Percentiles rank a stretch among this genome's conserved stretches.
phyloP scores from a whole-genome alignment of 352 stramenopile genomes.

The Globisporangium takayamanum region DNA sequence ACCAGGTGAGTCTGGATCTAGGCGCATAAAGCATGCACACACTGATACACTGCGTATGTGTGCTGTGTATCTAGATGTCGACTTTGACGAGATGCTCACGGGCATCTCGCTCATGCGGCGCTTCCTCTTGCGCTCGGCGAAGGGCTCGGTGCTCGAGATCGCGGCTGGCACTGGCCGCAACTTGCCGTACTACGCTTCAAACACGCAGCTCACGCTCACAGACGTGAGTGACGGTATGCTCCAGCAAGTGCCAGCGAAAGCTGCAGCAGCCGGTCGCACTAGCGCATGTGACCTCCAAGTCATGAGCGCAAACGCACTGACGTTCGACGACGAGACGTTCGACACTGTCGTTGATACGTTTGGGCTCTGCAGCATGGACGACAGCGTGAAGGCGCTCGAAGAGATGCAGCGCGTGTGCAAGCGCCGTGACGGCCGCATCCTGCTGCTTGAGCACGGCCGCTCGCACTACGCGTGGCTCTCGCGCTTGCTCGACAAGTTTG shows the following conservation, averaged over 20 bases:
- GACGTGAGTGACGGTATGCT: conserved; percentile 79
- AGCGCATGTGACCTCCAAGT: conserved; percentile 32
- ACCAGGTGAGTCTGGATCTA: background rate
- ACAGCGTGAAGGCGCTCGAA: conserved; percentile 83
- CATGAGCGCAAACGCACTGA: conserved; percentile 51
- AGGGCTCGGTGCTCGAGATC: conserved; percentile 89
- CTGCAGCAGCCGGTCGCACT: conserved; percentile 16
- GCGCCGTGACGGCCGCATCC: conserved; percentile 55
- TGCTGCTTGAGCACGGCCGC: conserved; percentile 94
- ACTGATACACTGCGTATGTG: background rate
- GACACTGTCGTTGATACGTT: conserved; percentile 97
- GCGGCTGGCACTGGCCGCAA: conserved; percentile 93
- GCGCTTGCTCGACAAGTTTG: conserved; percentile 90
- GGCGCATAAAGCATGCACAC: background rate
- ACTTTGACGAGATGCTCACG: conserved; percentile 71
- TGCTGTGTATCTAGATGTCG: conserved; percentile 41
- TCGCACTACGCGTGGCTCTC: conserved; percentile 89
- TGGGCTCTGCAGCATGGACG: conserved; percentile 94
- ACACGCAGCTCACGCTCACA: conserved; percentile 46
- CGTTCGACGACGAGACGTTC: conserved; percentile 77
- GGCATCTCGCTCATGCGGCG: conserved; percentile 77
- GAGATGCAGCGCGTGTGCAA: conserved; percentile 95
- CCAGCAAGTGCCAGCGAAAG: conserved; percentile 30
- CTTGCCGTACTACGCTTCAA: conserved; percentile 80
- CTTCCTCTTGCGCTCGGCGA: conserved; percentile 63